phyloP scores from a whole-genome alignment of 768 basidiomycete genomes.

The Hemileccinum impolitum region DNA sequence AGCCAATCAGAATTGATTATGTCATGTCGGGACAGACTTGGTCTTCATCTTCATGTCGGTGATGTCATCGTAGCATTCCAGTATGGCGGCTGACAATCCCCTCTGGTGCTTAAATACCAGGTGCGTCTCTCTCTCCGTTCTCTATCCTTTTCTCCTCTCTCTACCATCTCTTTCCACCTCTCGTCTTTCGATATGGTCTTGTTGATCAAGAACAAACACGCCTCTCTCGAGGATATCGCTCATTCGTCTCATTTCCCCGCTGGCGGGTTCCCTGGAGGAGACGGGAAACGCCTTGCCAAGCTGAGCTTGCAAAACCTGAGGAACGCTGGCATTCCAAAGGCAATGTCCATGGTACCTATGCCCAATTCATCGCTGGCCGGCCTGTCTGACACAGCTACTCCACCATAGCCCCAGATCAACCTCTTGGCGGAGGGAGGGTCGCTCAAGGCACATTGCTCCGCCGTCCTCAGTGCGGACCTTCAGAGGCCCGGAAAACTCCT shows the following conservation, averaged over 20 bases:
- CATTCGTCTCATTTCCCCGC: constrained; percentile 6
- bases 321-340: constrained; percentile 9
- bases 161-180: not conserved
- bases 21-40: constrained; percentile 3
- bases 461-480: constrained; percentile 3
- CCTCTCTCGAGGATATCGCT: constrained; percentile 11
- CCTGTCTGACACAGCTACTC: not conserved
- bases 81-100: not conserved
- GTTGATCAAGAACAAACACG: constrained; percentile 16
- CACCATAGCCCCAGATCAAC: constrained; percentile 7
- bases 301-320: not conserved
- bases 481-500: constrained; percentile 2
- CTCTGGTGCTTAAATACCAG: not conserved
- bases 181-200: constrained; percentile 10
- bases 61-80: not conserved
- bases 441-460: constrained; percentile 1
- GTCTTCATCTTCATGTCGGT: no score
- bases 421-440: not conserved
- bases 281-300: not conserved
- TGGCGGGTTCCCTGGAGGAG: not conserved
- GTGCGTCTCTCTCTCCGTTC: not conserved
- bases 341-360: constrained; percentile 6
- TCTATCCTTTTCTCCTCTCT: not conserved
- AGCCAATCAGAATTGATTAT: constrained; percentile 26
- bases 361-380: not conserved